Evolutionary conservation across 805 yeast species (phyloP).

Genomic region (Sugiyamaella valdiviana): DNA sequence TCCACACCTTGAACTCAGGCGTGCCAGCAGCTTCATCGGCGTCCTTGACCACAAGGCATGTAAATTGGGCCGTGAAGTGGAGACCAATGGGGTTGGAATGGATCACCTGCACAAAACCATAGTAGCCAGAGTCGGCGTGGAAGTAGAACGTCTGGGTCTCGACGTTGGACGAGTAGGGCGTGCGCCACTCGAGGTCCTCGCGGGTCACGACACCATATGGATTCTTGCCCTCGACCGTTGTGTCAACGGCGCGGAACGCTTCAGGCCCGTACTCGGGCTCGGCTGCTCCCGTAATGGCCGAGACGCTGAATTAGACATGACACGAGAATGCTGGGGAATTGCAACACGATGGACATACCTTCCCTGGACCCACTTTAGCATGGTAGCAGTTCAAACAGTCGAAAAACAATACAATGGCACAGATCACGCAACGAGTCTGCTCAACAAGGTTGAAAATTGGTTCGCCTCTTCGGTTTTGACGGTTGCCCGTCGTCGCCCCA

Average conservation of each 20-base stretch:
- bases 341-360: slow-evolving; percentile 29
- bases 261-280: slow-evolving; percentile 96
- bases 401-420: neutral
- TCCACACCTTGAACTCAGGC: slow-evolving; percentile 63
- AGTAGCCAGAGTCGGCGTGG: slow-evolving; percentile 53
- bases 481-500: neutral
- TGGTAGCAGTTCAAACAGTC: slow-evolving; percentile 22
- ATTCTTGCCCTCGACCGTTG: slow-evolving; percentile 48
- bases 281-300: slow-evolving; percentile 95
- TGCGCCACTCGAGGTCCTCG: slow-evolving; percentile 70
- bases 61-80: slow-evolving; percentile 81
- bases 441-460: neutral
- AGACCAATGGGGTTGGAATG: slow-evolving; percentile 88
- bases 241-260: slow-evolving; percentile 80
- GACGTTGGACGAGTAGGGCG: slow-evolving; percentile 78
- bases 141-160: slow-evolving; percentile 94
- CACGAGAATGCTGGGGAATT: neutral
- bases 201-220: slow-evolving; percentile 52
- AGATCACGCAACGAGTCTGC: neutral
- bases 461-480: neutral
- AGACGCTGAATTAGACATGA: slow-evolving; percentile 41
- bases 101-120: slow-evolving; percentile 90
- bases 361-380: slow-evolving; percentile 81
- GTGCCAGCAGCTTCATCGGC: slow-evolving; percentile 33
- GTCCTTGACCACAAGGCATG: slow-evolving; percentile 69